These are phyloP conservation scores for Phenoliferia sp. DNA, from an alignment of 1,284 basidiomycete genomes.

Conservation along the genomic window DNA sequence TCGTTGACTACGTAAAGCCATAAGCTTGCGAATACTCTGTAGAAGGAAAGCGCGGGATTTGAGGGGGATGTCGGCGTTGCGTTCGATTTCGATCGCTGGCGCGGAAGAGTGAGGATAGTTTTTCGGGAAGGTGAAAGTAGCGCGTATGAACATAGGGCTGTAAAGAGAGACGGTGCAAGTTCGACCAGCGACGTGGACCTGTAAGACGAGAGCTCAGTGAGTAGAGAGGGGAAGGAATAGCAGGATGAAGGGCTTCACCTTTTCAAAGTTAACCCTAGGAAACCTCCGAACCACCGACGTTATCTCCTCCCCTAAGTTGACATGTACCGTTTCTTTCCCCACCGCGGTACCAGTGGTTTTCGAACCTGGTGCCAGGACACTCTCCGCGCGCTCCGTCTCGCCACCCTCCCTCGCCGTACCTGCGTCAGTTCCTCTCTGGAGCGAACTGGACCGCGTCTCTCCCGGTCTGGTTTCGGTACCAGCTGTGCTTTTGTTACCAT, in stretches of 20 bases:
- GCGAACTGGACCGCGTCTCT: slow-evolving; percentile 24
- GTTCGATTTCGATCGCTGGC: slow-evolving; percentile 75
- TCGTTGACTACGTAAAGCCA: slow-evolving; percentile 47
- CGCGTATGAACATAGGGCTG: slow-evolving; percentile 77
- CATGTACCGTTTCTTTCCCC: slow-evolving; percentile 15
- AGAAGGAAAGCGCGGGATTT: slow-evolving; percentile 70
- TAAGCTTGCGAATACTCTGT: slow-evolving; percentile 64
- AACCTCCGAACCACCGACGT: slow-evolving; percentile 69
- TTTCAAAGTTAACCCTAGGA: slow-evolving; percentile 73
- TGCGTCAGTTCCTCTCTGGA: slow-evolving; percentile 22
- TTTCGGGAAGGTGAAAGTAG: slow-evolving; percentile 84
- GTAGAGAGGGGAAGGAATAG: background rate
- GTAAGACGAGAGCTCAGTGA: slow-evolving; percentile 6
- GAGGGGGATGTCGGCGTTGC: slow-evolving; percentile 70
- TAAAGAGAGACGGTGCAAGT: slow-evolving; percentile 80
- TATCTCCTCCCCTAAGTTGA: slow-evolving; percentile 47
- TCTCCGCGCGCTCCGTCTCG: slow-evolving; percentile 28
- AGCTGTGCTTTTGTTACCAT: background rate
- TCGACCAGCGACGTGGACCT: slow-evolving; percentile 70
- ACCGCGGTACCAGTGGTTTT: slow-evolving; percentile 21
- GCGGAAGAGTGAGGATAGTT: slow-evolving; percentile 65
- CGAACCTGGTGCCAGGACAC: slow-evolving; percentile 14
- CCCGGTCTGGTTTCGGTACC: background rate
- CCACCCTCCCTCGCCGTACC: slow-evolving; percentile 31
- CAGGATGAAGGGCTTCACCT: slow-evolving; percentile 49